These are phyloP conservation scores for Globisporangium polare DNA, from an alignment of 352 stramenopile species.

Conservation along the genomic window DNA sequence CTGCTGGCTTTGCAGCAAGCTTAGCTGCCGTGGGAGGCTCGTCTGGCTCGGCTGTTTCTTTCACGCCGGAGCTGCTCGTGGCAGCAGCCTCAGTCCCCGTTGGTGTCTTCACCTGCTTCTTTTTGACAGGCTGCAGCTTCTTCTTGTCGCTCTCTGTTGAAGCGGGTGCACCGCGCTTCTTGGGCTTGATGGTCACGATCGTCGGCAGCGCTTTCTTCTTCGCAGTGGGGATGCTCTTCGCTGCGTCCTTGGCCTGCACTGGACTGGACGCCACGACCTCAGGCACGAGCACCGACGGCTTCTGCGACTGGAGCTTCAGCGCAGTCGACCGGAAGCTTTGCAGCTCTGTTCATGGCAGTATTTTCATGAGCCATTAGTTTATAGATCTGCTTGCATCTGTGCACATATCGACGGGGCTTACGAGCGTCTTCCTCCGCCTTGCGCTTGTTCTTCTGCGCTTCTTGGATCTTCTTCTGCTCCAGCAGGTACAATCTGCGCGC, in stretches of 20 bases:
- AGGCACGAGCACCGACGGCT: conserved; percentile 22
- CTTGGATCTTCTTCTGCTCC: conserved; percentile 56
- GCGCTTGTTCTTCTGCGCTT: conserved; percentile 30
- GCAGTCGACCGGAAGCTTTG: conserved; percentile 60
- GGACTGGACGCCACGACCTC: conserved; percentile 5
- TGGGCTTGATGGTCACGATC: conserved; percentile 46
- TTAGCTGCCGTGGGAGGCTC: neutral
- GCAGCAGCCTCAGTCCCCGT: too few relatives aligned
- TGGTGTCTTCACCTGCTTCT: conserved; percentile 1
- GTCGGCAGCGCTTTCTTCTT: conserved; percentile 12
- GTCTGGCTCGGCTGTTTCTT: neutral
- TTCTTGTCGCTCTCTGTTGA: conserved; percentile 20
- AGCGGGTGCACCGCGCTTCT: conserved; percentile 31
- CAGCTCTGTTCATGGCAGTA: conserved; percentile 29
- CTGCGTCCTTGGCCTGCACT: neutral
- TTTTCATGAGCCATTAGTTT: neutral
- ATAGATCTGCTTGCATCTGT: neutral
- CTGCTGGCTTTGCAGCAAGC: conserved; percentile 1
- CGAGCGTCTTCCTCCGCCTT: conserved; percentile 28
- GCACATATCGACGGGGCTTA: conserved; percentile 14
- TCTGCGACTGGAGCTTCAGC: conserved; percentile 50
- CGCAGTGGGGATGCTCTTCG: neutral
- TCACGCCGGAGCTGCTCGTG: neutral
- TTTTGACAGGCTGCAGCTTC: conserved; percentile 19
- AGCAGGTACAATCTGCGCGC: conserved; percentile 47